Conservation (phyloP, 1,284 basidiomycete species). For the Boletus putidus region DNA sequence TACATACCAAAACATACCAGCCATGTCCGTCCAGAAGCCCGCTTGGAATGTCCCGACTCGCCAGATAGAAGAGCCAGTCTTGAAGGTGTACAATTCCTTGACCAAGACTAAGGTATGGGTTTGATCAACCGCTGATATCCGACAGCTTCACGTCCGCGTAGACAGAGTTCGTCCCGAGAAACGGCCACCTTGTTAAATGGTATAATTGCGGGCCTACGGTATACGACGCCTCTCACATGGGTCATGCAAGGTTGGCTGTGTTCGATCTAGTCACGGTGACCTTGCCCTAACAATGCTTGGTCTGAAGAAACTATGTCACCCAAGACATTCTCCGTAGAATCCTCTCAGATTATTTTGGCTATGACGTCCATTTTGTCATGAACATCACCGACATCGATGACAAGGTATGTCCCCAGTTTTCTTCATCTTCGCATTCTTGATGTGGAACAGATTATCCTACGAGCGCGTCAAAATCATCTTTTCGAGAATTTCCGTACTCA, state of each 20-base stretch:
- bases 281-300: constrained; percentile 15
- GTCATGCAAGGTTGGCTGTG: constrained; percentile 83
- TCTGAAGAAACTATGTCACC: constrained; percentile 90
- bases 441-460: constrained; percentile 75
- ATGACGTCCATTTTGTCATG: constrained; percentile 99
- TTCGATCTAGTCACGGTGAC: constrained; percentile 13
- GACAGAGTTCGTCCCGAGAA: constrained; percentile 79
- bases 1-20: constrained; percentile 3
- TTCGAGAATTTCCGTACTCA: constrained; percentile 63
- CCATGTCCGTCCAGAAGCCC: constrained; percentile 50
- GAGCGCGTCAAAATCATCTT: constrained; percentile 85
- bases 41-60: constrained; percentile 56
- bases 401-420: constrained; percentile 64
- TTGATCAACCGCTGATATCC: constrained; percentile 15
- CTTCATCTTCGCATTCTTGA: constrained; percentile 19
- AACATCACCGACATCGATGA: constrained; percentile 99
- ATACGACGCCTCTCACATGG: constrained; percentile 98
- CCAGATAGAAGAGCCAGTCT: constrained; percentile 55
- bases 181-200: constrained; percentile 93
- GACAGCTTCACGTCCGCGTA: constrained; percentile 6
- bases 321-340: constrained; percentile 95
- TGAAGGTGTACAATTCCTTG: constrained; percentile 94
- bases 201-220: constrained; percentile 99
- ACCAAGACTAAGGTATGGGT: constrained; percentile 82
- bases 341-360: constrained; percentile 94